phyloP scores from a whole-genome alignment of 306 rosid genomes.

The Urtica urens region DNA sequence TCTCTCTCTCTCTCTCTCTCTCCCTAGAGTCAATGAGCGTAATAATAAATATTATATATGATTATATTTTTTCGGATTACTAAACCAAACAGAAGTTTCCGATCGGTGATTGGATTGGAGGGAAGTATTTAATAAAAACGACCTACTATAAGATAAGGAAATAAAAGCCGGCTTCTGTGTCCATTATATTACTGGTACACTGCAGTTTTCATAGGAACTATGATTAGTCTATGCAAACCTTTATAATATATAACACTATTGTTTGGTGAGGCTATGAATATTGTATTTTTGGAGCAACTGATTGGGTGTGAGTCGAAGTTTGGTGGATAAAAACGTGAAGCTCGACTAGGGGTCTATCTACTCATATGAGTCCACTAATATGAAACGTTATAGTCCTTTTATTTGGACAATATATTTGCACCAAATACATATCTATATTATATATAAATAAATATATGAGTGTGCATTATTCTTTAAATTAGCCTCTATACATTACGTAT shows the following conservation, averaged over 20 bases:
- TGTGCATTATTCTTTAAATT: background rate
- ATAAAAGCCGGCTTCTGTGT: constrained; percentile 48
- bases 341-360: constrained; percentile 7
- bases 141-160: constrained; percentile 5
- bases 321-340: constrained; percentile 39
- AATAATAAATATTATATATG: background rate
- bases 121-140: background rate
- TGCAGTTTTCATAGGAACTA: constrained; percentile 2
- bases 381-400: constrained; percentile 31
- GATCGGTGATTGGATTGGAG: constrained; percentile 28
- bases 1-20: constrained; percentile 32
- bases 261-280: constrained; percentile 10
- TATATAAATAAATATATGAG: background rate
- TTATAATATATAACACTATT: constrained; percentile 5
- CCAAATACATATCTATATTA: constrained; percentile 7
- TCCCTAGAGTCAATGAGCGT: constrained; percentile 41
- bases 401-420: constrained; percentile 3
- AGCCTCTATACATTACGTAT: constrained; percentile 26
- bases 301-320: constrained; percentile 18
- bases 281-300: constrained; percentile 16
- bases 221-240: constrained; percentile 20
- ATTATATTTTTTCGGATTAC: constrained; percentile 10
- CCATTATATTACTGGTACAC: constrained; percentile 10
- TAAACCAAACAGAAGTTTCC: constrained; percentile 27
- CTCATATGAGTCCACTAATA: constrained; percentile 30